A percentile compares a stretch with the other conserved stretches of the same genome.
Conservation (phyloP, 2,329 filamentous ascomycete genomes). For the Cercospora zeae-maydis region DNA sequence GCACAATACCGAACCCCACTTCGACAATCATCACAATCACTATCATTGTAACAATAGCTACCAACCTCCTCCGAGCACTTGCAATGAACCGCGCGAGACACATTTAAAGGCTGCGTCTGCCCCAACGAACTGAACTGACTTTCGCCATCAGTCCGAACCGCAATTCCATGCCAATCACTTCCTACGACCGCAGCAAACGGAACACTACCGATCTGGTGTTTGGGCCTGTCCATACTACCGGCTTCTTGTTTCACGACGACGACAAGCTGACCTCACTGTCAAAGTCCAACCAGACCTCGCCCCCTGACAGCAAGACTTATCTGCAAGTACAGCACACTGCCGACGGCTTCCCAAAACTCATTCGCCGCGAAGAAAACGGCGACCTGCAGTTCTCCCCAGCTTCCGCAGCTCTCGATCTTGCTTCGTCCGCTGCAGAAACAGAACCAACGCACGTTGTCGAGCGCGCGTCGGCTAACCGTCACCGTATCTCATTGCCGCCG, state of each 20-base stretch:
- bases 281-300: slow-evolving; percentile 44
- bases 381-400: slow-evolving; percentile 69
- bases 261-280: slow-evolving; percentile 45
- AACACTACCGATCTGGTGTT: slow-evolving; percentile 56
- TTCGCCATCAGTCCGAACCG: slow-evolving; percentile 65
- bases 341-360: slow-evolving; percentile 82
- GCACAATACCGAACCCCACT: slow-evolving; percentile 3
- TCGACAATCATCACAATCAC: slow-evolving; percentile 7
- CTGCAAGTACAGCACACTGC: slow-evolving; percentile 70
- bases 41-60: slow-evolving; percentile 19
- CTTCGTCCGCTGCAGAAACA: slow-evolving; percentile 65
- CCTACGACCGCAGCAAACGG: slow-evolving; percentile 60
- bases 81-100: slow-evolving; percentile 15
- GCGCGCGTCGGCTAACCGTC: slow-evolving; percentile 50
- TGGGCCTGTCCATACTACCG: slow-evolving; percentile 79
- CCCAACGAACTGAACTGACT: slow-evolving; percentile 22
- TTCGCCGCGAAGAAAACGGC: slow-evolving; percentile 59
- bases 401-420: slow-evolving; percentile 73
- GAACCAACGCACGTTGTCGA: slow-evolving; percentile 54
- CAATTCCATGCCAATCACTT: slow-evolving; percentile 88
- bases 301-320: slow-evolving; percentile 65
- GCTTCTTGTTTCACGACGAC: slow-evolving; percentile 73
- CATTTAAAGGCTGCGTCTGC: slow-evolving; percentile 12
- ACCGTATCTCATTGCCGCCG: slow-evolving; percentile 41
- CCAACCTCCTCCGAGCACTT: slow-evolving; percentile 3